phyloP scores from a whole-genome alignment of 768 basidiomycete genomes.

The Tulasnella sp. region DNA sequence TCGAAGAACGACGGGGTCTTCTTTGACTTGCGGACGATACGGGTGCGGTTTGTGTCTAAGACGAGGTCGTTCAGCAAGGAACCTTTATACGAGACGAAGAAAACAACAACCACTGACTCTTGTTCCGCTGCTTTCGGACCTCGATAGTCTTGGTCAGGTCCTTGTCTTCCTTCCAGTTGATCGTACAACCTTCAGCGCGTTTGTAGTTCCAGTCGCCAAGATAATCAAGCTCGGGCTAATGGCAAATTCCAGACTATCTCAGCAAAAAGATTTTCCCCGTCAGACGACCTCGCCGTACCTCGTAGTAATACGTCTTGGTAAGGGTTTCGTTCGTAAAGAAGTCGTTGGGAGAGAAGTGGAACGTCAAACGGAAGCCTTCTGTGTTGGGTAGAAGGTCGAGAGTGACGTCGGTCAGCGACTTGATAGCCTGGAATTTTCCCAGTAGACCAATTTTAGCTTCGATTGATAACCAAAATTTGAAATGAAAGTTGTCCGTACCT shows the following conservation, averaged over 20 bases:
- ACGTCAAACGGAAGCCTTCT: slow-evolving; percentile 77
- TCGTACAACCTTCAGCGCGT: slow-evolving; percentile 81
- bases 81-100: neutral
- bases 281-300: slow-evolving; percentile 35
- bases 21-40: slow-evolving; percentile 60
- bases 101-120: slow-evolving; percentile 52
- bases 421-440: slow-evolving; percentile 57
- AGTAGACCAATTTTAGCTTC: neutral
- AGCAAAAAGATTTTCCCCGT: neutral
- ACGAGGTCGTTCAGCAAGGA: neutral
- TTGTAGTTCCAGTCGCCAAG: slow-evolving; percentile 96
- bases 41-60: slow-evolving; percentile 40
- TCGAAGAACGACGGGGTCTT: slow-evolving; percentile 97
- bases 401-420: slow-evolving; percentile 69
- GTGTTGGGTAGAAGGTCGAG: slow-evolving; percentile 62
- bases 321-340: slow-evolving; percentile 80
- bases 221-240: slow-evolving; percentile 76
- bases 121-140: slow-evolving; percentile 99
- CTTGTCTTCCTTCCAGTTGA: slow-evolving; percentile 98
- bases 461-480: neutral
- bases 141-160: slow-evolving; percentile 96
- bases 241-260: no score
- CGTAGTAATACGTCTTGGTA: slow-evolving; percentile 90
- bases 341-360: slow-evolving; percentile 73
- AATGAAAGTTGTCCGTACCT: slow-evolving; percentile 25